Evolutionary conservation across 23 red algal genomes (phyloP), one percentile per base, ranked within the genome.

Genomic region (Gracilaria vermiculophylla): DNA sequence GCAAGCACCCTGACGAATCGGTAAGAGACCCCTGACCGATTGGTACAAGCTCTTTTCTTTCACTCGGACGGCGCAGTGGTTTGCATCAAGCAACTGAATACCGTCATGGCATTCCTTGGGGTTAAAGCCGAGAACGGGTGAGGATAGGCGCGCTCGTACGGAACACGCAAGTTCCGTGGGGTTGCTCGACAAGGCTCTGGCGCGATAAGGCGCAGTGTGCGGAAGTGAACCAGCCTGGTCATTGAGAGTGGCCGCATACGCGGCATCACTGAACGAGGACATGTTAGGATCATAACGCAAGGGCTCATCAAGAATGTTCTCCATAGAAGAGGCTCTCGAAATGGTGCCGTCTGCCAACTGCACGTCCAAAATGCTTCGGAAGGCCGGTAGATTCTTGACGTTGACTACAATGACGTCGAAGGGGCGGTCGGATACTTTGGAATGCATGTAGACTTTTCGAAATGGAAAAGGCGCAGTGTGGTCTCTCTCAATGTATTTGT

Each of bases 401-500:
- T 94, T 97, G 45, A 97, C 86, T 32, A 97, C 95, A n/a, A 87
- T 94, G 47, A 97, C 95, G 72, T 97, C 89, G 67, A 97, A 97
- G 29, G 95, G 95, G 0, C 88, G 53, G 55, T 97, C 90, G 34
- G 78, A 81, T 55, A 97, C 81, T 12, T 82, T 49, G 20, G 82
- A 84, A 85, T 97, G 95, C 95, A 97, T 97, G 87, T 94, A 97
- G 15, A 76, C 82, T 71, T 88, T 91, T 76, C 76, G 91, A 49
- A 91, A 90, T 15, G 90, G 73, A 27, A 86, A 62, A 25, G 44
- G n/a, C 2, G 60, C 37, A 10, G 60, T 20, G n/a, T 77, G 28
- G 55, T 86, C 78, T 20, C 91, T 73, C 65, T 95, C 84, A 58
- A 90, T 75, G 64, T 95, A 95, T 13, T 56, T 45, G 64, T 83